These are phyloP conservation scores for Boletus speciosus DNA, from an alignment of 768 basidiomycete genomes.

Conservation along the genomic window DNA sequence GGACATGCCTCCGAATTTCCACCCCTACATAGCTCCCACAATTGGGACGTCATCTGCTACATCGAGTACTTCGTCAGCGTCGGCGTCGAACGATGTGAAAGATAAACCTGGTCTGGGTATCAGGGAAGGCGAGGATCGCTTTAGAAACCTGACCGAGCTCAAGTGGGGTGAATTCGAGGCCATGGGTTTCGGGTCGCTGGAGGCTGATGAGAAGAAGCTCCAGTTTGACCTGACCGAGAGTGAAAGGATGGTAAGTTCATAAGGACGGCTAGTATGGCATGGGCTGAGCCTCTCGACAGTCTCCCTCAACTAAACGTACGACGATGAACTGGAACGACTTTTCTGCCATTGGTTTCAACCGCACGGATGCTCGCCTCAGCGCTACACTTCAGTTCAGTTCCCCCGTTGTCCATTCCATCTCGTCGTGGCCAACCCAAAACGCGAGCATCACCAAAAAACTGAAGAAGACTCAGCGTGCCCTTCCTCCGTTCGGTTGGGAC, in stretches of 20 bases:
- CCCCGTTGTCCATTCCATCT: conserved; percentile 54
- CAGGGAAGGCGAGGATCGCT: conserved; percentile 61
- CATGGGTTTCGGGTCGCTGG: conserved; percentile 67
- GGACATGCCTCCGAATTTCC: conserved; percentile 58
- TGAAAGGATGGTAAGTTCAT: conserved; percentile 55
- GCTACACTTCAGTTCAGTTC: conserved; percentile 78
- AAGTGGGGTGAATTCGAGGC: conserved; percentile 92
- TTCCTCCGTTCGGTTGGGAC: conserved; percentile 91
- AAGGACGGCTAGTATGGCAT: background rate
- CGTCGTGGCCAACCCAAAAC: conserved; percentile 70
- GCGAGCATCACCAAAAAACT: conserved; percentile 74
- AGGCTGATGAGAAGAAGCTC: conserved; percentile 61
- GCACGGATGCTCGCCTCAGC: conserved; percentile 70
- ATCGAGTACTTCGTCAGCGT: conserved; percentile 39
- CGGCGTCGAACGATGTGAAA: conserved; percentile 31
- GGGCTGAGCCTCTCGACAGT: conserved; percentile 37
- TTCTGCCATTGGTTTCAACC: conserved; percentile 76
- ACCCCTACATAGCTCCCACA: conserved; percentile 42
- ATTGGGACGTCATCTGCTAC: conserved; percentile 38
- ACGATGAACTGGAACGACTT: conserved; percentile 93
- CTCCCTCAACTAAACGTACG: conserved; percentile 66
- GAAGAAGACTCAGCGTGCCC: conserved; percentile 67
- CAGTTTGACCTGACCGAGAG: conserved; percentile 92
- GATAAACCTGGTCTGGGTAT: conserved; percentile 31
- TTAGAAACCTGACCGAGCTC: conserved; percentile 77